Conservation (phyloP, 2,329 filamentous ascomycete genomes). For the Coniella lustricola region DNA sequence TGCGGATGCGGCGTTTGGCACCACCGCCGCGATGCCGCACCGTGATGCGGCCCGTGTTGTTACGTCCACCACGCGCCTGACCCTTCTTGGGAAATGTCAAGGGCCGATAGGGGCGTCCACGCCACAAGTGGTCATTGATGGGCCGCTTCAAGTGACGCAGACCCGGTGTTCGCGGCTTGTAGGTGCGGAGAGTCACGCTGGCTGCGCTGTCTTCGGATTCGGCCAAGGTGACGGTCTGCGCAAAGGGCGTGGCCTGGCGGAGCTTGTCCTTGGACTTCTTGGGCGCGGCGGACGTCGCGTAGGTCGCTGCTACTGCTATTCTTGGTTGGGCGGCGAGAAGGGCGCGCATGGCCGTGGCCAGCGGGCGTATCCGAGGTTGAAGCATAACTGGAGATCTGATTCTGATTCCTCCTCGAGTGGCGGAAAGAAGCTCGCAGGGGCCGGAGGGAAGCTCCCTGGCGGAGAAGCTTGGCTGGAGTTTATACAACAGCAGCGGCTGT, state of each 20-base stretch:
- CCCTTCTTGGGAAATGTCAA: slow-evolving; percentile 91
- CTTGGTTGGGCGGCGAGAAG: slow-evolving; percentile 15
- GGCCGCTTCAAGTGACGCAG: slow-evolving; percentile 84
- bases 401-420: too few relatives aligned
- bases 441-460: background rate
- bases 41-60: slow-evolving; percentile 77
- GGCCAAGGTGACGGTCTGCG: background rate
- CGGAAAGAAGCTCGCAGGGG: background rate
- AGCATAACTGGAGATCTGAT: slow-evolving; percentile 45
- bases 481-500: too few relatives aligned
- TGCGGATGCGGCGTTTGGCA: slow-evolving; percentile 83
- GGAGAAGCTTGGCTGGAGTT: too few relatives aligned
- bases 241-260: slow-evolving; percentile 14
- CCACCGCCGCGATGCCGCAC: slow-evolving; percentile 90
- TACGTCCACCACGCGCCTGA: slow-evolving; percentile 85
- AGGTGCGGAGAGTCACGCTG: slow-evolving; percentile 62
- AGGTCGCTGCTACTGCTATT: slow-evolving; percentile 11
- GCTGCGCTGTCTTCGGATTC: slow-evolving; percentile 26
- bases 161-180: slow-evolving; percentile 90
- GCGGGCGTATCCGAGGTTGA: slow-evolving; percentile 56
- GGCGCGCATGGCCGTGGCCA: slow-evolving; percentile 21
- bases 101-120: slow-evolving; percentile 73
- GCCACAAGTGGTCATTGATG: slow-evolving; percentile 96
- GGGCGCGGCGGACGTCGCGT: slow-evolving; percentile 22
- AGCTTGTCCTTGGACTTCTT: slow-evolving; percentile 6